These are phyloP conservation scores for Phialophora chinensis DNA, from an alignment of 2,329 filamentous ascomycete genomes.

Conservation along the genomic window DNA sequence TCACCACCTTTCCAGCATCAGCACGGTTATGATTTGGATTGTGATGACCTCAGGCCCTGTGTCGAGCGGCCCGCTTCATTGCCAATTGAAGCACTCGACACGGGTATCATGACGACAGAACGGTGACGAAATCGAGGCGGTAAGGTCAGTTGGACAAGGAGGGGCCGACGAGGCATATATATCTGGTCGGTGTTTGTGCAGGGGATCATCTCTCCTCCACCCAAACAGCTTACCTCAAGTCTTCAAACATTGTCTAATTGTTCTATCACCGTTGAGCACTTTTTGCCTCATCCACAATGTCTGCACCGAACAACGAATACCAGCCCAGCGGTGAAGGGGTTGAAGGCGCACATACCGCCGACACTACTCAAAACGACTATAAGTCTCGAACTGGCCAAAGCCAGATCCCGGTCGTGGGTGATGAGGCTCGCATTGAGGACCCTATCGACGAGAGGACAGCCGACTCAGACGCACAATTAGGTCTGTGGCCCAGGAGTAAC, in stretches of 20 bases:
- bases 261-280: no score
- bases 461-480: slow-evolving; percentile 56
- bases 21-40: neutral
- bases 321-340: slow-evolving; percentile 26
- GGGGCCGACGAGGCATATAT: neutral
- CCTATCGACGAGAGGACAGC: slow-evolving; percentile 52
- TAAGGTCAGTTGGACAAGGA: neutral
- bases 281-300: slow-evolving; percentile 30
- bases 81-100: neutral
- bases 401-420: slow-evolving; percentile 55
- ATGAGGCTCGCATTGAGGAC: slow-evolving; percentile 54
- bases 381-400: slow-evolving; percentile 54
- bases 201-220: neutral
- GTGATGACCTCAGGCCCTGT: slow-evolving; percentile 24
- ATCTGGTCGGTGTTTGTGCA: neutral
- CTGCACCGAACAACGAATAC: slow-evolving; percentile 29
- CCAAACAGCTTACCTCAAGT: neutral
- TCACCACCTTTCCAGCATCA: slow-evolving; percentile 1
- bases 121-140: neutral
- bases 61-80: neutral
- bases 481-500: slow-evolving; percentile 43
- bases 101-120: slow-evolving; percentile 18
- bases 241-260: neutral
- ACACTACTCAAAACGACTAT: slow-evolving; percentile 53
- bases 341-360: slow-evolving; percentile 24